A percentile compares a stretch with the other conserved stretches of the same genome.
phyloP scores from a whole-genome alignment of 345 rosid species.

The Angophora floribunda region DNA sequence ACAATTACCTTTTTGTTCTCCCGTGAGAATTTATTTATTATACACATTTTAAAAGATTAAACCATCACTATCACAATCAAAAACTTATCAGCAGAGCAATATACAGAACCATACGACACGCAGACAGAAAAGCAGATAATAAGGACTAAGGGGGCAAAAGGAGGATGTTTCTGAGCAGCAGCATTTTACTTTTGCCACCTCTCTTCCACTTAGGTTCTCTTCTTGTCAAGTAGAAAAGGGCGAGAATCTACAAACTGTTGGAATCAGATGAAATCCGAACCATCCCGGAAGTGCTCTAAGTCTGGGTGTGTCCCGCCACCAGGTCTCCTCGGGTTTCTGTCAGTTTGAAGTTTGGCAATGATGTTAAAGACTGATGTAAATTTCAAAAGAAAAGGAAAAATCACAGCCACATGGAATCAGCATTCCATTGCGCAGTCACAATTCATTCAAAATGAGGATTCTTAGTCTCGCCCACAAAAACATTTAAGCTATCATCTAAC shows the following conservation, averaged over 20 bases:
- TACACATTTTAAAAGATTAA: not conserved
- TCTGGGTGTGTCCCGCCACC: constrained; percentile 63
- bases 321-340: constrained; percentile 45
- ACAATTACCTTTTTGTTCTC: not conserved
- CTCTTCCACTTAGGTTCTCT: not conserved
- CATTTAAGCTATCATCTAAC: not conserved
- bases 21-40: not conserved
- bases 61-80: not conserved
- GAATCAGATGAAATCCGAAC: constrained; percentile 39
- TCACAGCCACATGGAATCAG: not conserved
- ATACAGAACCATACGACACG: not conserved
- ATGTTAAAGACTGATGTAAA: not conserved
- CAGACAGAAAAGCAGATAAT: not conserved
- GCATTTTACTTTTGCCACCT: not conserved
- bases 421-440: not conserved
- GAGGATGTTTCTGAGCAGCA: not conserved
- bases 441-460: not conserved
- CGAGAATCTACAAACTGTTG: not conserved
- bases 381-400: not conserved
- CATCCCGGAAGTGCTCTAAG: constrained; percentile 47
- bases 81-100: not conserved
- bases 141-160: not conserved
- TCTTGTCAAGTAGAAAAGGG: not conserved
- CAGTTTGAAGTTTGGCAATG: not conserved
- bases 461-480: not conserved